Percentiles rank a stretch among this genome's conserved stretches.
phyloP scores from a whole-genome alignment of 495 filamentous ascomycete genomes.

The Elasticomyces elasticus region DNA sequence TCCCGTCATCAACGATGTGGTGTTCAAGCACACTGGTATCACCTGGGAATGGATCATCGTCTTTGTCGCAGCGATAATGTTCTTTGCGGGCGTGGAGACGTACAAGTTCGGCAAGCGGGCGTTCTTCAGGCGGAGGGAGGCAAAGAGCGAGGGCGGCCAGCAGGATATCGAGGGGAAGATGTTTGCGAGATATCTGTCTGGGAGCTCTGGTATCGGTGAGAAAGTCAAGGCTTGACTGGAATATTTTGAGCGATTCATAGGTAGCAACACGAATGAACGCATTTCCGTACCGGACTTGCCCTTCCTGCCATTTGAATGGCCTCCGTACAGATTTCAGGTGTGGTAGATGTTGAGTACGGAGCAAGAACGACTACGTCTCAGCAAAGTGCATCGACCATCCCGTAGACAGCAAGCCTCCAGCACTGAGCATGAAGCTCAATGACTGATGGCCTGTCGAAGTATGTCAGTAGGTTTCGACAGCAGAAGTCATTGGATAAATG shows the following conservation, averaged over 20 bases:
- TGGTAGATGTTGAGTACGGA: too few species aligned
- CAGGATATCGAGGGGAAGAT: constrained; percentile 21
- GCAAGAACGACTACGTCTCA: too few species aligned
- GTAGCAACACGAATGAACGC: too few species aligned
- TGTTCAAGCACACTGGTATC: constrained; percentile 69
- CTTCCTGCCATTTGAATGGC: too few species aligned
- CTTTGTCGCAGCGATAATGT: constrained; percentile 47
- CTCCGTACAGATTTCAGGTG: too few species aligned
- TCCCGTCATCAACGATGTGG: constrained; percentile 52
- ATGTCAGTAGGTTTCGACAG: background rate
- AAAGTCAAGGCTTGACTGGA: too few species aligned
- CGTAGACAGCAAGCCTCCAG: background rate
- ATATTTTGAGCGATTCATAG: too few species aligned
- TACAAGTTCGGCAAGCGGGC: constrained; percentile 58
- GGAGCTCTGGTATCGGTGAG: constrained; percentile 2
- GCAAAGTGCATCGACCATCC: too few species aligned
- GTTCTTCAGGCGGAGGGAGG: constrained; percentile 19
- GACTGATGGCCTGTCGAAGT: background rate
- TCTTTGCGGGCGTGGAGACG: constrained; percentile 51
- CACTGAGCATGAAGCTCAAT: background rate
- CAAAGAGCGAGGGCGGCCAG: constrained; percentile 7
- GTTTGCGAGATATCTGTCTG: constrained; percentile 25
- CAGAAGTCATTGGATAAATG: too few species aligned
- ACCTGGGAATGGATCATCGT: constrained; percentile 66
- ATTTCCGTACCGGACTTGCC: too few species aligned